These are phyloP conservation scores for Cylindrotheca fusiformis DNA, from an alignment of 108 stramenopile genomes.

Conservation along the genomic window DNA sequence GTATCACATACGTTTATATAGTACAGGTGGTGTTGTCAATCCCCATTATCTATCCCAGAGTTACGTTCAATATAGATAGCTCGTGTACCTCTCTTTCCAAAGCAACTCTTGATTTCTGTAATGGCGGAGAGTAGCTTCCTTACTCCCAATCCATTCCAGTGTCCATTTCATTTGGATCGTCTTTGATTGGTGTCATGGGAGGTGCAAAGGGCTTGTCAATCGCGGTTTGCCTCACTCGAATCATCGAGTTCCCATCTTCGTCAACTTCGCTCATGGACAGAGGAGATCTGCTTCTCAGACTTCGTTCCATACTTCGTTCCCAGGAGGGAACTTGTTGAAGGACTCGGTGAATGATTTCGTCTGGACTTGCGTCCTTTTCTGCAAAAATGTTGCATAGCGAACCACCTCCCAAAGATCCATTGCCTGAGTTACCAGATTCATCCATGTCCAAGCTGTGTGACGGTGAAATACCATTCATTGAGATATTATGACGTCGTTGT, in stretches of 20 bases:
- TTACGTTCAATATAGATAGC: too few relatives aligned
- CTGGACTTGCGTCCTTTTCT: constrained; percentile 17
- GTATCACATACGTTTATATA: too few relatives aligned
- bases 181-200: background rate
- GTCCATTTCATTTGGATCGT: constrained; percentile 1
- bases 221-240: constrained; percentile 16
- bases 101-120: too few relatives aligned
- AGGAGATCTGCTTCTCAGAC: constrained; percentile 23
- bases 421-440: constrained; percentile 9
- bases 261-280: constrained; percentile 14
- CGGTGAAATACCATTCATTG: constrained; percentile 23
- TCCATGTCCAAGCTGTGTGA: constrained; percentile 36
- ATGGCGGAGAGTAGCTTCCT: too few relatives aligned
- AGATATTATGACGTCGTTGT: background rate
- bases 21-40: too few relatives aligned
- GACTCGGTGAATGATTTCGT: constrained; percentile 22
- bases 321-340: constrained; percentile 32
- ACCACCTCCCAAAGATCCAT: constrained; percentile 36
- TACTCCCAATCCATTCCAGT: constrained; percentile 4
- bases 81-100: too few relatives aligned
- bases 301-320: constrained; percentile 34
- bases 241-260: constrained; percentile 19
- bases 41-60: too few relatives aligned
- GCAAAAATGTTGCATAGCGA: constrained; percentile 59
- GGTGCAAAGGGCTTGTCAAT: background rate